A percentile compares a stretch with the other conserved stretches of the same genome.
Conservation (phyloP, 495 filamentous ascomycete species). For the Letharia columbiana region DNA sequence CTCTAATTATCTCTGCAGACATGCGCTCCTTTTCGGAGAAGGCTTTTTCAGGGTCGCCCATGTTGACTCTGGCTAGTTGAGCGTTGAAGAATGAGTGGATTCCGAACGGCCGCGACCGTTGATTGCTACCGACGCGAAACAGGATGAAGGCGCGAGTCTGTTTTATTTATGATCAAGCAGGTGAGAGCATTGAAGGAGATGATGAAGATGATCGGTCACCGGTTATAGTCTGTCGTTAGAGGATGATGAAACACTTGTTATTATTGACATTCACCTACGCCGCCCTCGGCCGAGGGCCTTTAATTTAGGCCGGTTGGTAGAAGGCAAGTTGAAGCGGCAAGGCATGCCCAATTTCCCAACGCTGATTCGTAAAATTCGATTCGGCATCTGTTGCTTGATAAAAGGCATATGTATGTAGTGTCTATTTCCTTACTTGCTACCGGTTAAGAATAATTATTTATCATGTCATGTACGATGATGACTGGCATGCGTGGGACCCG, state of each 20-base stretch:
- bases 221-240: background rate
- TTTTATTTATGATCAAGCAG: background rate
- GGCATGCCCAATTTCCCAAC: background rate
- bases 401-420: no score
- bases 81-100: conserved; percentile 43
- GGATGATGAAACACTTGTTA: background rate
- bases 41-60: conserved; percentile 50
- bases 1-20: conserved; percentile 41
- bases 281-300: background rate
- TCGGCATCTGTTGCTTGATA: no score
- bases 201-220: background rate
- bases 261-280: background rate
- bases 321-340: background rate
- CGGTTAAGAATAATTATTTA: no score
- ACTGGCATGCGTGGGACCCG: background rate
- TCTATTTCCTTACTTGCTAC: background rate
- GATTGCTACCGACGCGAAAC: conserved; percentile 19
- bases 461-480: background rate
- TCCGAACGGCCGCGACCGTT: conserved; percentile 41
- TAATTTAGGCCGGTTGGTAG: background rate
- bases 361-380: background rate
- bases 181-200: background rate
- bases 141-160: conserved; percentile 9
- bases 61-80: conserved; percentile 40
- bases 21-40: conserved; percentile 60